Evolutionary conservation across 495 filamentous ascomycete genomes (phyloP).

Genomic region (Aspergillus bridgeri): DNA sequence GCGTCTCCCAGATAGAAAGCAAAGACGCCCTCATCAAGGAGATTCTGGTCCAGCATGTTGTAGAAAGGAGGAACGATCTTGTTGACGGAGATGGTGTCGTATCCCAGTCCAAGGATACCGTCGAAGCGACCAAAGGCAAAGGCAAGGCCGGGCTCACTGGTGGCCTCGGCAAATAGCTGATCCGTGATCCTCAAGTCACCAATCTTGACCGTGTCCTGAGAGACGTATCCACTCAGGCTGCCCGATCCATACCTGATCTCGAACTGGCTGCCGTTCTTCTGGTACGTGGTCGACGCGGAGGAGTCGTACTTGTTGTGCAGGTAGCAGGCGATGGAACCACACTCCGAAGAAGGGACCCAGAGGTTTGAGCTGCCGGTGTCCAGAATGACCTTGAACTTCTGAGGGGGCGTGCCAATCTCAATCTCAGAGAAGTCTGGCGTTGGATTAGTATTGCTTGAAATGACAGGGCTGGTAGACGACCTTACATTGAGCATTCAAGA

Average conservation of each 20-base stretch:
- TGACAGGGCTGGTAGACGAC: constrained; percentile 7
- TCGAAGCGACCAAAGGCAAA: constrained; percentile 99
- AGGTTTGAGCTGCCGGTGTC: constrained; percentile 99
- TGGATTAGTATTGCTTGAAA: background rate
- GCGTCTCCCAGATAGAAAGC: constrained; percentile 90
- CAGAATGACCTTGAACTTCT: constrained; percentile 96
- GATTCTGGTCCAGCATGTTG: constrained; percentile 83
- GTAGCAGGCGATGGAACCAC: constrained; percentile 96
- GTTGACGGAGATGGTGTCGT: constrained; percentile 94
- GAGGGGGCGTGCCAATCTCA: constrained; percentile 83
- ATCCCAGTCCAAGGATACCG: constrained; percentile 94
- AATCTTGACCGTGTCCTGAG: constrained; percentile 78
- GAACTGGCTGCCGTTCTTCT: constrained; percentile 87
- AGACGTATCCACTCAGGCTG: constrained; percentile 90
- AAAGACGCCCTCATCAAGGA: constrained; percentile 90
- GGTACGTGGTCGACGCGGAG: constrained; percentile 83
- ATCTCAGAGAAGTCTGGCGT: constrained; percentile 92
- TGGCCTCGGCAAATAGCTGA: constrained; percentile 95
- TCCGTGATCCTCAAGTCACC: constrained; percentile 83
- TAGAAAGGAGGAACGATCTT: constrained; percentile 93
- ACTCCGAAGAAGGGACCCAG: constrained; percentile 91
- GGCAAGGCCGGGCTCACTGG: constrained; percentile 87
- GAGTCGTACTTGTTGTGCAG: constrained; percentile 96
- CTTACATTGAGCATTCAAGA: constrained; percentile 98
- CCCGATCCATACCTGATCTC: constrained; percentile 96